These are phyloP conservation scores for Syzygium oleosum DNA, from an alignment of 345 rosid species.

Conservation along the genomic window DNA sequence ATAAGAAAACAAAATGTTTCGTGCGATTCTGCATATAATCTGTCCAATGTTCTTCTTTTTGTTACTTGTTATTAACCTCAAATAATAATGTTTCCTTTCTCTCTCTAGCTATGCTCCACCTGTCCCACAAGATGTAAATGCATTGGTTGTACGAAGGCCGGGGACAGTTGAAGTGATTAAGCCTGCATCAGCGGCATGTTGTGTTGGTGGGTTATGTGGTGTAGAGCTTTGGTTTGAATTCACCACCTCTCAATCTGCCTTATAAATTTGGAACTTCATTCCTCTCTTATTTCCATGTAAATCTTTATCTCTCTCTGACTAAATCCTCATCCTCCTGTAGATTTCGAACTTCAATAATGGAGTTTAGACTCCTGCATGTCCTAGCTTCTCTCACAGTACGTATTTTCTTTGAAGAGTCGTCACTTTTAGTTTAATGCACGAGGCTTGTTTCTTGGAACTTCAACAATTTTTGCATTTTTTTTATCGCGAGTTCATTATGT, in stretches of 20 bases:
- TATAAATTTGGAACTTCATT: background rate
- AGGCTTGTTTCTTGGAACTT: background rate
- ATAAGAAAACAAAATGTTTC: background rate
- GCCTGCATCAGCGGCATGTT: background rate
- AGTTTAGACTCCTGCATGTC: constrained; percentile 9
- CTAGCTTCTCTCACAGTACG: constrained; percentile 20
- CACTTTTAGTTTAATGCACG: background rate
- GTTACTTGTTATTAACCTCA: background rate
- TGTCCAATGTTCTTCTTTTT: background rate
- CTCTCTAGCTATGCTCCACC: background rate
- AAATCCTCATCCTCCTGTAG: background rate
- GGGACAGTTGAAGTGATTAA: constrained; percentile 35
- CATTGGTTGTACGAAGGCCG: constrained; percentile 16
- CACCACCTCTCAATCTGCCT: background rate
- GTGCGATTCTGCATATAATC: background rate
- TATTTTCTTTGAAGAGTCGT: background rate
- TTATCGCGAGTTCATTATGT: constrained; percentile 1
- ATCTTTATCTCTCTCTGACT: background rate
- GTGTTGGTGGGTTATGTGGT: background rate
- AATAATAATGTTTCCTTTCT: background rate
- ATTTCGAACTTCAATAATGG: constrained; percentile 10
- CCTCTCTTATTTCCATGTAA: background rate
- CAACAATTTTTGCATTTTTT: background rate
- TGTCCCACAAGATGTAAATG: constrained; percentile 1
- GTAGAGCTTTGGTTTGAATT: background rate